Evolutionary conservation across 2,329 filamentous ascomycete species (phyloP).

Genomic region (Plectosphaerella cucumerina): DNA sequence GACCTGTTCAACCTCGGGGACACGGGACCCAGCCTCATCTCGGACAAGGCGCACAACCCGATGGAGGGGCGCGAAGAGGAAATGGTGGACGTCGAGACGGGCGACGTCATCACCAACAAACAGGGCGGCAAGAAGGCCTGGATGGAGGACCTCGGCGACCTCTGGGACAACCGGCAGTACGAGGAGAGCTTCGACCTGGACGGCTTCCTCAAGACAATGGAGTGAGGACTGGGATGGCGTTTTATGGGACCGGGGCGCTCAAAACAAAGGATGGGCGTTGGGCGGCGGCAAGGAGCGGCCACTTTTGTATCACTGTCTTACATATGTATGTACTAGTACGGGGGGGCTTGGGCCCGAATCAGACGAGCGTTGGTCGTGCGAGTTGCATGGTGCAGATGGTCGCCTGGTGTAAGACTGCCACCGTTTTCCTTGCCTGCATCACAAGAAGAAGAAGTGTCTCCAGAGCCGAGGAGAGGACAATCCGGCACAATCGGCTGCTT

Average conservation of each 20-base stretch:
- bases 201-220: slow-evolving; percentile 93
- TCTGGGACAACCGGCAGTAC: slow-evolving; percentile 98
- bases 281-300: too few relatives aligned
- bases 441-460: too few relatives aligned
- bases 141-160: slow-evolving; percentile 88
- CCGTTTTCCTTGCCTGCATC: too few relatives aligned
- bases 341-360: too few relatives aligned
- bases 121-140: slow-evolving; percentile 96
- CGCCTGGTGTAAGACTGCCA: too few relatives aligned
- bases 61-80: slow-evolving; percentile 69
- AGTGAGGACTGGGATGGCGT: slow-evolving; percentile 29
- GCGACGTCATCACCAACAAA: slow-evolving; percentile 72
- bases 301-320: neutral
- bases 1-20: slow-evolving; percentile 93
- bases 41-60: slow-evolving; percentile 54
- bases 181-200: slow-evolving; percentile 97
- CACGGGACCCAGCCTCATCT: slow-evolving; percentile 61
- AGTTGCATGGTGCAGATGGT: too few relatives aligned
- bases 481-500: too few relatives aligned
- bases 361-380: too few relatives aligned
- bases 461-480: too few relatives aligned
- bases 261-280: slow-evolving; percentile 2
- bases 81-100: slow-evolving; percentile 89
- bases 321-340: neutral
- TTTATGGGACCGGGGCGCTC: neutral